phyloP scores from a whole-genome alignment of 371 early-diverging fungal genomes.

The Apophysomyces ossiformis region DNA sequence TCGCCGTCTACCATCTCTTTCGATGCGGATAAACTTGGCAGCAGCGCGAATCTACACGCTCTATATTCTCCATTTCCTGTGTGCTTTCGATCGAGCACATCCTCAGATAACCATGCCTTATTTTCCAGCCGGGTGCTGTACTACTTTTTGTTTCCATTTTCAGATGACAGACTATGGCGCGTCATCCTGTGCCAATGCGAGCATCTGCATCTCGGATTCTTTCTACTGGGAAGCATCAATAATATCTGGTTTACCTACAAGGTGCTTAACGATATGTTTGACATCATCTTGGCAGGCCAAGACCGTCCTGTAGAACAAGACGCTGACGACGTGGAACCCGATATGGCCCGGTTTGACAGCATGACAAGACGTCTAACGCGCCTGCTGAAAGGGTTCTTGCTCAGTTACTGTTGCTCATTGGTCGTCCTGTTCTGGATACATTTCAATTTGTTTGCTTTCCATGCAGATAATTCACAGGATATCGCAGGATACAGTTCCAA shows the following conservation, averaged over 20 bases:
- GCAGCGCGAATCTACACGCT: slow-evolving; percentile 20
- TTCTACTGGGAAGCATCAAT: slow-evolving; percentile 61
- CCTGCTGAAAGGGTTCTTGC: slow-evolving; percentile 33
- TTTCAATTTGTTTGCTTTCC: slow-evolving; percentile 65
- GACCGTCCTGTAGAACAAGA: not conserved
- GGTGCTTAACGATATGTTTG: slow-evolving; percentile 63
- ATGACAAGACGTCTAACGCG: slow-evolving; percentile 24
- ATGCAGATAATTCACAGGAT: slow-evolving; percentile 34
- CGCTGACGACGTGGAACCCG: slow-evolving; percentile 15
- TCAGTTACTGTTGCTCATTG: slow-evolving; percentile 50
- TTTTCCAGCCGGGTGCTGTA: slow-evolving; percentile 39
- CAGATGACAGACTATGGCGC: slow-evolving; percentile 56
- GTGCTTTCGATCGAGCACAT: slow-evolving; percentile 21
- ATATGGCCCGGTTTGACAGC: slow-evolving; percentile 17
- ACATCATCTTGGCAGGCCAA: slow-evolving; percentile 39
- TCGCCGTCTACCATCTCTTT: slow-evolving; percentile 10
- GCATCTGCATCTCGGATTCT: slow-evolving; percentile 66
- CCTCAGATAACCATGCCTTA: slow-evolving; percentile 30
- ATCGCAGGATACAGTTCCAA: slow-evolving; percentile 25
- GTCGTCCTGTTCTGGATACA: slow-evolving; percentile 67
- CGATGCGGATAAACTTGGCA: slow-evolving; percentile 3
- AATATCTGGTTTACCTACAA: slow-evolving; percentile 63
- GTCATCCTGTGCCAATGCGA: slow-evolving; percentile 57
- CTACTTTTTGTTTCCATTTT: slow-evolving; percentile 54
- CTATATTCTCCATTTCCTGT: slow-evolving; percentile 51